Conservation (phyloP, 1,139 yeast genomes). For the Protomyces inundatus region DNA sequence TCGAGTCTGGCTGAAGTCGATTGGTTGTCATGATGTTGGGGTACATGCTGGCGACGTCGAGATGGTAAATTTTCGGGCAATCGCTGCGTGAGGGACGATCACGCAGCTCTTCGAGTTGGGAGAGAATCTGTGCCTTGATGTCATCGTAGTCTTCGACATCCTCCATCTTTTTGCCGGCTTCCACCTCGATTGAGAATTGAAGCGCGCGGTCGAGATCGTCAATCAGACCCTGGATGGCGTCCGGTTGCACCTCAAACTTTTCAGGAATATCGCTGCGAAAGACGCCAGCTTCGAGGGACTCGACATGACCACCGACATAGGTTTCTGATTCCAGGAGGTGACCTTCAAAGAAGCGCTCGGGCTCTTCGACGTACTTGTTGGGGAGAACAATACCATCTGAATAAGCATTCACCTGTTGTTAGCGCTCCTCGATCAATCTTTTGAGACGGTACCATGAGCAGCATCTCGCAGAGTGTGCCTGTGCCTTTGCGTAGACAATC, state of each 20-base stretch:
- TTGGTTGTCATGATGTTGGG: slow-evolving; percentile 98
- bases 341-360: slow-evolving; percentile 89
- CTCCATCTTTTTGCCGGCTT: slow-evolving; percentile 61
- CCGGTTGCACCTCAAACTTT: slow-evolving; percentile 71
- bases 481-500: slow-evolving; percentile 96
- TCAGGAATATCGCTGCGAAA: slow-evolving; percentile 81
- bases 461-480: slow-evolving; percentile 97
- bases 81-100: slow-evolving; percentile 63
- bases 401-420: slow-evolving; percentile 66
- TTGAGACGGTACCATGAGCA: slow-evolving; percentile 58
- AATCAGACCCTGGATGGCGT: slow-evolving; percentile 67
- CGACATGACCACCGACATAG: slow-evolving; percentile 98
- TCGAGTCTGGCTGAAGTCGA: slow-evolving; percentile 95
- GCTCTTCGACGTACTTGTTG: slow-evolving; percentile 86
- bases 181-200: slow-evolving; percentile 78
- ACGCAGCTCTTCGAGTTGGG: slow-evolving; percentile 54
- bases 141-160: slow-evolving; percentile 80
- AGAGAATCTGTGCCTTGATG: slow-evolving; percentile 51
- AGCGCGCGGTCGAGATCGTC: slow-evolving; percentile 70
- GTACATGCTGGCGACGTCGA: slow-evolving; percentile 98
- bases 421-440: not conserved
- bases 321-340: slow-evolving; percentile 93
- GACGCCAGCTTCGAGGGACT: slow-evolving; percentile 95
- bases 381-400: slow-evolving; percentile 72
- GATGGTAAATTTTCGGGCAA: slow-evolving; percentile 86